phyloP scores from a whole-genome alignment of 1,284 basidiomycete species.

The Cutaneotrichosporon sp. region DNA sequence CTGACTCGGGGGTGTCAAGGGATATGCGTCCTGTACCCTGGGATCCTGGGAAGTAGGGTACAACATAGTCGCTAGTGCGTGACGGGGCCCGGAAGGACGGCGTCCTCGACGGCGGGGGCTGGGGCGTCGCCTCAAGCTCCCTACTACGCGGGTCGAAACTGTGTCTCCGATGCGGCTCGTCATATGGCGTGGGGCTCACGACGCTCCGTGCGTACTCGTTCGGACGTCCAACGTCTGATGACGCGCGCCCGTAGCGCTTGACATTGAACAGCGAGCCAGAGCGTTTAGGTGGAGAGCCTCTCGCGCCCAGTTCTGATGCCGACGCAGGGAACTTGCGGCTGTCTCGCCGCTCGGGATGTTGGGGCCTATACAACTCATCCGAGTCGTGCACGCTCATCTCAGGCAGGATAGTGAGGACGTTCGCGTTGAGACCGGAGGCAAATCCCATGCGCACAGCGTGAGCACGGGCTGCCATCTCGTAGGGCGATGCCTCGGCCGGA shows the following conservation, averaged over 20 bases:
- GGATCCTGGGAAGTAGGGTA: too few relatives aligned
- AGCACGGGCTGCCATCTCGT: slow-evolving; percentile 1
- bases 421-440: slow-evolving; percentile 42
- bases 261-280: background rate
- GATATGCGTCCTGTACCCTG: background rate
- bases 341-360: slow-evolving; percentile 5
- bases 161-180: background rate
- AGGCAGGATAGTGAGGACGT: slow-evolving; percentile 43
- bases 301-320: background rate
- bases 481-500: background rate
- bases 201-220: background rate
- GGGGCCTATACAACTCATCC: slow-evolving; percentile 11
- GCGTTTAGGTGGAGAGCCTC: background rate
- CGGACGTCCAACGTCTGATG: background rate
- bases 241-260: background rate
- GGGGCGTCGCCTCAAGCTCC: background rate
- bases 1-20: slow-evolving; percentile 1
- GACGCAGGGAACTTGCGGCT: background rate
- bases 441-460: slow-evolving; percentile 21
- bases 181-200: too few relatives aligned
- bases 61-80: background rate
- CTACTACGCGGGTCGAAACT: background rate
- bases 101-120: background rate
- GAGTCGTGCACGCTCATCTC: slow-evolving; percentile 41
- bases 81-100: background rate